Evolutionary conservation across 2,329 filamentous ascomycete genomes (phyloP), one percentile per base, ranked within the genome.

Genomic region (Paraphoma sp.): DNA sequence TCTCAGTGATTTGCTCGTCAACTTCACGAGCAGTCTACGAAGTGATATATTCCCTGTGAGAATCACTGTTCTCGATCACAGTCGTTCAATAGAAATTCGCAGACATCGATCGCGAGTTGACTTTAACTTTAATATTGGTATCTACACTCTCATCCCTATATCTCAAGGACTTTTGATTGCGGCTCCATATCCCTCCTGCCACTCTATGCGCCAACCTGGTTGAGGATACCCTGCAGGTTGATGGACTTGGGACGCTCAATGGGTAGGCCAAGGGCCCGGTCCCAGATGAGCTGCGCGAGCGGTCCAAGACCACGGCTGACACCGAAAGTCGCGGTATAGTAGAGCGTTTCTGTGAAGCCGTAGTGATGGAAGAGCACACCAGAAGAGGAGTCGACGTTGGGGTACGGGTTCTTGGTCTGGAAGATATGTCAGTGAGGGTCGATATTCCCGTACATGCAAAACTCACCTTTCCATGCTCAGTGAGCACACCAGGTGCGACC

Each of bases 161-260:
- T 36, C 9, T 36, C 33, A 14, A 36, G 33, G 14, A 36, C 33
- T 36, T 36, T 36, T 10, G 33, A 10, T 14, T 36, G 33, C 33
- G 33, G 23, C 5, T 23, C 23, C 23, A 23, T 23, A 2, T 23
- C 33, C 33, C 14, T 36, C 6, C 14, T 36, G 14, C 33, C 10
- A 10, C 7, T 36, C 33, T 36, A 36, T 36, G 33, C 33, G 33
- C 33, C 67, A 45, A 80, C 78, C 65, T 80, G 77, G 67, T 93
- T 89, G 65, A 97, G 81, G 65, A 99, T 81, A 10, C 94, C 94
- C 77, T 91, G 85, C 53, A 99, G 83, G 80, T 97, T 95, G 76
- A 98, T 96, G 79, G 92, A 96, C 90, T 99, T 99, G 48, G 95
- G 95, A 60, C 94, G 85, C 87, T 99, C 95, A 72, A 99, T 99